Conservation (phyloP, 306 rosid genomes). For the Glycine latifolia region DNA sequence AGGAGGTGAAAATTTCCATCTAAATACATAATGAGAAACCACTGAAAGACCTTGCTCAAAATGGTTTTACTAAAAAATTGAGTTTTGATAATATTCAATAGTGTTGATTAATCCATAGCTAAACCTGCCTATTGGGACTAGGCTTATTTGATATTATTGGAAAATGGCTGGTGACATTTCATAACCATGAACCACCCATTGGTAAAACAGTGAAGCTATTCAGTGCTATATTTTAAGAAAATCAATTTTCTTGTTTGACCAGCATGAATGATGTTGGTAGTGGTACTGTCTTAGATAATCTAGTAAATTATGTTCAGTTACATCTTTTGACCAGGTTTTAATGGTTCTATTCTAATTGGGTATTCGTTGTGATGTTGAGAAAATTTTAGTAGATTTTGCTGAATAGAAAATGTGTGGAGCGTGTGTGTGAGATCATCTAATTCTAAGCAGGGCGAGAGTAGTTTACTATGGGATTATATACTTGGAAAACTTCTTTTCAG, state of each 20-base stretch:
- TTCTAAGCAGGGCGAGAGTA: constrained; percentile 9
- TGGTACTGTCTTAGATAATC: not conserved
- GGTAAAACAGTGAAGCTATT: not conserved
- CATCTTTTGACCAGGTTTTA: not conserved
- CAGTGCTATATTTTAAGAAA: constrained; percentile 13
- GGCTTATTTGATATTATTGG: constrained; percentile 11
- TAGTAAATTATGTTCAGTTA: no score
- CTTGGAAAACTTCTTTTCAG: constrained; percentile 28
- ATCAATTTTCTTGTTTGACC: constrained; percentile 8
- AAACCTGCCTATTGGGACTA: constrained; percentile 11
- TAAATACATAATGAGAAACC: not conserved
- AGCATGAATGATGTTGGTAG: constrained; percentile 20
- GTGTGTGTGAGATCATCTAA: constrained; percentile 1
- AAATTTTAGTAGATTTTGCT: no score
- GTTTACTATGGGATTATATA: constrained; percentile 11
- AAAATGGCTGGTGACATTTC: constrained; percentile 38
- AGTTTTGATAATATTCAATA: not conserved
- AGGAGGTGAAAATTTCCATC: constrained; percentile 64
- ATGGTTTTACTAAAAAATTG: constrained; percentile 1
- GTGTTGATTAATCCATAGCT: constrained; percentile 26
- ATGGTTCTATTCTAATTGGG: no score
- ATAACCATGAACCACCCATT: constrained; percentile 1
- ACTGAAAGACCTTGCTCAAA: not conserved
- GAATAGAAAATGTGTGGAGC: no score
- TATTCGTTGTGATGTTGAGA: no score